Evolutionary conservation across 768 basidiomycete species (phyloP), one percentile per base, ranked within the genome.

Genomic region (Hortiboletus flavorubellus): DNA sequence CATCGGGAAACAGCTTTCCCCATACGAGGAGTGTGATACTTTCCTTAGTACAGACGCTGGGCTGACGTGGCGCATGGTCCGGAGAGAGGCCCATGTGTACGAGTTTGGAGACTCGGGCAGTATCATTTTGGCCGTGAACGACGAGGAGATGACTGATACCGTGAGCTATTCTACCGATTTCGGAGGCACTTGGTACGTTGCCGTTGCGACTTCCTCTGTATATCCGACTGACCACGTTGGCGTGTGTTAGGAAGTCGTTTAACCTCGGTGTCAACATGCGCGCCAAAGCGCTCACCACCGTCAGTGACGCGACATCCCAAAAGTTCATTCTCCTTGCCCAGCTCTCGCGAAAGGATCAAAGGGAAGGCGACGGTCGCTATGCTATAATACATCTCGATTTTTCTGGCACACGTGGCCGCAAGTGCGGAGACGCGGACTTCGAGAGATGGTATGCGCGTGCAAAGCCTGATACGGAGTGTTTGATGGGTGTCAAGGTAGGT

Each of bases 281-380:
- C 21, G 86, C 91, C 0, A 79, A 83, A 8, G 84, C 84, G 0
- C 75, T 99, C n/a, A 85, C 89, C 40, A 97, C 93, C 4, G 81
- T 98, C 6, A 91, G 93, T 0, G 97, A 99, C 62, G 93, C 93
- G 12, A 98, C 97, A 0, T 95, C 93, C 0, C 96, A 97, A 68
- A 98, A 96, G 72, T 98, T 98, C 76, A 67, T 98, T 9, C 77
- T 99, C 8, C 78, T 97, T 26, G 97, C 89, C 5, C 86, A 88
- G 55, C 78, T 93, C 12, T 74, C 82, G 2, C 81, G 85, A 21
- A 71, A 77, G 12, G 85, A 91, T 49, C 76, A 82, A 61, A 75
- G 69, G 30, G 66, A 71, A n/a, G 73, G 72, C 0, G 67, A 78
- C 1, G 85, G 86, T 10, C 79, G 83, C 1, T 86, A 88, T 57